phyloP scores from a whole-genome alignment of 2,329 filamentous ascomycete genomes.

The Dothideomycetes sp. region DNA sequence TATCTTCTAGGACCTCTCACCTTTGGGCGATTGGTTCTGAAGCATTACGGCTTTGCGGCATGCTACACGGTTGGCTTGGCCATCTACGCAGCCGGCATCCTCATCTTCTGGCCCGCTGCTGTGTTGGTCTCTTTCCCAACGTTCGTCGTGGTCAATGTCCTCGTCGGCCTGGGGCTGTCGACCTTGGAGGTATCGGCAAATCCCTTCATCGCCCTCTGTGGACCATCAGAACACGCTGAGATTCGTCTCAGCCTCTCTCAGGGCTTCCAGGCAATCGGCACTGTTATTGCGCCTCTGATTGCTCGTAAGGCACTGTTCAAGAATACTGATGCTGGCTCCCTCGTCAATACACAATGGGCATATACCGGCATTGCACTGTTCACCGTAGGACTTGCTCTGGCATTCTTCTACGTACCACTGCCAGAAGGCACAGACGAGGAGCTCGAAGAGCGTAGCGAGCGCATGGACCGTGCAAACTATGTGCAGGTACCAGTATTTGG shows the following conservation, averaged over 20 bases:
- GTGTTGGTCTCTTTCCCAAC: conserved; percentile 50
- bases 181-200: conserved; percentile 51
- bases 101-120: conserved; percentile 55
- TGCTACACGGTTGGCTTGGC: conserved; percentile 49
- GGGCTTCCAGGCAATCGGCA: conserved; percentile 50
- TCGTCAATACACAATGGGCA: conserved; percentile 54
- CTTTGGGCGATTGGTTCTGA: conserved; percentile 49
- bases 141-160: conserved; percentile 52
- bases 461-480: conserved; percentile 38
- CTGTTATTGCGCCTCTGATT: conserved; percentile 47
- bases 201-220: conserved; percentile 51
- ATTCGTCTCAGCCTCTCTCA: conserved; percentile 50
- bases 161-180: conserved; percentile 49
- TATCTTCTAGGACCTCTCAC: conserved; percentile 61
- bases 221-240: conserved; percentile 49
- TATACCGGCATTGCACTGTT: conserved; percentile 54
- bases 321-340: conserved; percentile 35
- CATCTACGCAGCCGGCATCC: conserved; percentile 50
- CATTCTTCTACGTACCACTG: conserved; percentile 50
- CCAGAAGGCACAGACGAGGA: conserved; percentile 52
- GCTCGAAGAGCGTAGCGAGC: conserved; percentile 43
- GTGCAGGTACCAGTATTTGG: conserved; percentile 24
- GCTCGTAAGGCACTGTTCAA: conserved; percentile 48
- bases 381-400: conserved; percentile 45
- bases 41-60: conserved; percentile 50